phyloP scores from a whole-genome alignment of 2,329 filamentous ascomycete species.

The Chaetothyriales sp. region DNA sequence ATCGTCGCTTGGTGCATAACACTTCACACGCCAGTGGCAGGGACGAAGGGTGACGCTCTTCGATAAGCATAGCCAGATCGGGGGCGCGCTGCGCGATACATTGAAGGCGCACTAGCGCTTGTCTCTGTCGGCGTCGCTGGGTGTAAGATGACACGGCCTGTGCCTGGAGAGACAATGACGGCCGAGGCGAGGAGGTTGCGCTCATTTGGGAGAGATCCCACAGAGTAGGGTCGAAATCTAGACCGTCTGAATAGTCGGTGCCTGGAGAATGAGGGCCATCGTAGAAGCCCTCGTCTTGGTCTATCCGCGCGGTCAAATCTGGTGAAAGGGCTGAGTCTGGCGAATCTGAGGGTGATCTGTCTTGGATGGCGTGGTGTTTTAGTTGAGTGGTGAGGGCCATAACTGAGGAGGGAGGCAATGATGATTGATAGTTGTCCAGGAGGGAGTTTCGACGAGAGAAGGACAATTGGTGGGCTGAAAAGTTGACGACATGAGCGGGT shows the following conservation, averaged over 20 bases:
- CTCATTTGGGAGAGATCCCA: slow-evolving; percentile 16
- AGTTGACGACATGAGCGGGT: slow-evolving; percentile 3
- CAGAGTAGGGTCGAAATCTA: slow-evolving; percentile 14
- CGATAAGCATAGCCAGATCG: slow-evolving; percentile 18
- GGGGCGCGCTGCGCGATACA: slow-evolving; percentile 15
- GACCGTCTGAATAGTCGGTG: slow-evolving; percentile 11
- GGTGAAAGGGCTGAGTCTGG: background rate
- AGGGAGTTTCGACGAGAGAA: slow-evolving; percentile 10
- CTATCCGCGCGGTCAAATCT: background rate
- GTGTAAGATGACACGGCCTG: slow-evolving; percentile 15
- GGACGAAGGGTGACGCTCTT: slow-evolving; percentile 18
- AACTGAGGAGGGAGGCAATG: slow-evolving; percentile 14
- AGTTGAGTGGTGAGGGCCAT: slow-evolving; percentile 14
- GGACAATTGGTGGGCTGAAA: background rate
- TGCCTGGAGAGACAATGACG: slow-evolving; percentile 17
- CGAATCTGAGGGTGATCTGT: slow-evolving; percentile 9
- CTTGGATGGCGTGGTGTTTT: slow-evolving; percentile 13
- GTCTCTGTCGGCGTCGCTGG: slow-evolving; percentile 13
- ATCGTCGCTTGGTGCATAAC: background rate
- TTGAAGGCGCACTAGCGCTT: slow-evolving; percentile 17
- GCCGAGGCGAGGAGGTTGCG: slow-evolving; percentile 14
- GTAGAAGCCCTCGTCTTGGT: slow-evolving; percentile 16
- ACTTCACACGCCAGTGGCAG: slow-evolving; percentile 10
- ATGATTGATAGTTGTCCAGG: slow-evolving; percentile 12
- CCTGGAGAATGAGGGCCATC: slow-evolving; percentile 15